Conservation (phyloP, 176 grass and related monocot species). For the Elymus sibiricus region DNA sequence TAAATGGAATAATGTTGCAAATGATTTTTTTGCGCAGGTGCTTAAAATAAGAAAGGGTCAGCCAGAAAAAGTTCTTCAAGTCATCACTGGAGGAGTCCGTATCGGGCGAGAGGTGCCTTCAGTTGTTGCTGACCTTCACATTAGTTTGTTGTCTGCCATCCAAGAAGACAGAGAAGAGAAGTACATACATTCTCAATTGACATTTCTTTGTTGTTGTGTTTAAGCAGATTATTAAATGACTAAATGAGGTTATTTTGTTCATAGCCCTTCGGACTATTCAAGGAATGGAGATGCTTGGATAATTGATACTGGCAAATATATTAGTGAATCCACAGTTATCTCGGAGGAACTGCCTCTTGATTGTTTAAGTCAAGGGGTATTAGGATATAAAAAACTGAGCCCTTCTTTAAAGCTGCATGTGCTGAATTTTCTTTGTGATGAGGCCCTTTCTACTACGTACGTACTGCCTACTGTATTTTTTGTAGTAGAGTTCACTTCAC, state of each 20-base stretch:
- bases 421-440: slow-evolving; percentile 84
- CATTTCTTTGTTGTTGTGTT: slow-evolving; percentile 15
- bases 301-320: slow-evolving; percentile 44
- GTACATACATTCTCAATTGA: slow-evolving; percentile 36
- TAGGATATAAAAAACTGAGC: slow-evolving; percentile 65
- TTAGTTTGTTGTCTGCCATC: slow-evolving; percentile 69
- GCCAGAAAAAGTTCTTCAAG: slow-evolving; percentile 69
- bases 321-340: slow-evolving; percentile 41
- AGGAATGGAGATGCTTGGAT: slow-evolving; percentile 64
- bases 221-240: slow-evolving; percentile 10
- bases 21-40: slow-evolving; percentile 38
- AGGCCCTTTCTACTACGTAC: slow-evolving; percentile 67
- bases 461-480: slow-evolving; percentile 26
- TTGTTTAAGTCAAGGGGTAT: slow-evolving; percentile 39
- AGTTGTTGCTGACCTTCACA: slow-evolving; percentile 56
- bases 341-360: slow-evolving; percentile 43
- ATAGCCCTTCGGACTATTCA: slow-evolving; percentile 48
- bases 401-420: slow-evolving; percentile 57
- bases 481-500: slow-evolving; percentile 15
- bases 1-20: slow-evolving; percentile 16
- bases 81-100: slow-evolving; percentile 54
- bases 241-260: slow-evolving; percentile 29
- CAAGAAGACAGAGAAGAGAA: slow-evolving; percentile 50
- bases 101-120: slow-evolving; percentile 36
- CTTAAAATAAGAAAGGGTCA: slow-evolving; percentile 78